Conservation (phyloP, 2,329 filamentous ascomycete genomes). For the Zymoseptoria ardabiliae region DNA sequence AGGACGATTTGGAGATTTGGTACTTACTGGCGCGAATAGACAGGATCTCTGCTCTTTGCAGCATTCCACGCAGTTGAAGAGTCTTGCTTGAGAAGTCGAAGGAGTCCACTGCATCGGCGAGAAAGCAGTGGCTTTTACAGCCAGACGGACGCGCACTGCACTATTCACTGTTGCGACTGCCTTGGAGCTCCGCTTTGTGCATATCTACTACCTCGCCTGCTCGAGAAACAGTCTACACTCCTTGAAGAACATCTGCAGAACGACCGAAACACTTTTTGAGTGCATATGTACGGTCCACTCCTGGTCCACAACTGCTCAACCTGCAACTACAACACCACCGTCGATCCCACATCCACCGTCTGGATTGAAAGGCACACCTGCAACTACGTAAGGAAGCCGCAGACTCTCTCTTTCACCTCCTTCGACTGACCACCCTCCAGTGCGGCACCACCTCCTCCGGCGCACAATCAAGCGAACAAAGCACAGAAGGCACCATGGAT, state of each 20-base stretch:
- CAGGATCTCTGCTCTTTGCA: not conserved
- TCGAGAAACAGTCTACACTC: not conserved
- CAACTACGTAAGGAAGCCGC: slow-evolving; percentile 37
- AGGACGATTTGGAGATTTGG: not conserved
- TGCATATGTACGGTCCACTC: not conserved
- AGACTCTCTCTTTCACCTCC: slow-evolving; percentile 11
- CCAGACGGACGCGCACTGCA: not conserved
- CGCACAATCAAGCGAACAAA: slow-evolving; percentile 39
- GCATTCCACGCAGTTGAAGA: not conserved
- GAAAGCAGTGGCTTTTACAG: not conserved
- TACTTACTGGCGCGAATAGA: not conserved
- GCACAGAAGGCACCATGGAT: slow-evolving; percentile 36
- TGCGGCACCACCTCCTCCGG: slow-evolving; percentile 37
- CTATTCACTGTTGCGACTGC: not conserved
- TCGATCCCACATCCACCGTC: slow-evolving; percentile 35
- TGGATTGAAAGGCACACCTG: slow-evolving; percentile 40
- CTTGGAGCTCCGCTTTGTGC: not conserved
- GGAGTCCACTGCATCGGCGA: not conserved
- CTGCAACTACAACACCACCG: slow-evolving; percentile 29
- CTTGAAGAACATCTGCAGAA: not conserved
- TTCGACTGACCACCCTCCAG: slow-evolving; percentile 27
- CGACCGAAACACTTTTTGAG: not conserved
- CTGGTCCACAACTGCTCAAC: slow-evolving; percentile 27
- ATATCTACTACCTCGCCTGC: not conserved
- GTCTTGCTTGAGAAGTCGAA: not conserved